Percentiles rank a stretch among this genome's conserved stretches.
These are phyloP conservation scores for Malassezia psittaci DNA, from an alignment of 1,284 basidiomycete genomes.

Conservation along the genomic window DNA sequence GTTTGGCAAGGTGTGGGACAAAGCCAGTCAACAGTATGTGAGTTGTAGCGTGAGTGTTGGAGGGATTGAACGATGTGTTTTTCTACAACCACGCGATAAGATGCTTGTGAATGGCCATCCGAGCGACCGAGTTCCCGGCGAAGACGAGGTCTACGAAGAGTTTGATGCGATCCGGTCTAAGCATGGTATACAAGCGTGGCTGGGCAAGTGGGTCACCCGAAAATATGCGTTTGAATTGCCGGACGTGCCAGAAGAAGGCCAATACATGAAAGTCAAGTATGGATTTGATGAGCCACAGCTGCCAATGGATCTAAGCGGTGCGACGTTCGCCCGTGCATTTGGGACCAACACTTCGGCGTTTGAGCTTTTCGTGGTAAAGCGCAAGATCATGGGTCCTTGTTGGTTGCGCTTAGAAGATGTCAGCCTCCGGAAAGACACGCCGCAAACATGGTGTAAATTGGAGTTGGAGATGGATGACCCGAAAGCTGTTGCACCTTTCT, in stretches of 20 bases:
- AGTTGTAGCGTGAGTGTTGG: constrained; percentile 79
- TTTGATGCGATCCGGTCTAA: constrained; percentile 70
- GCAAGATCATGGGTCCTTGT: constrained; percentile 97
- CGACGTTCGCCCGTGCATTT: constrained; percentile 76
- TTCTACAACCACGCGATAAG: constrained; percentile 61
- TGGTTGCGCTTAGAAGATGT: constrained; percentile 73
- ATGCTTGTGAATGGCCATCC: constrained; percentile 54
- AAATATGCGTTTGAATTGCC: constrained; percentile 87
- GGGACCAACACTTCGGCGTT: constrained; percentile 90
- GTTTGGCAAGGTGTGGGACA: constrained; percentile 45
- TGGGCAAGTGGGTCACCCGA: constrained; percentile 61
- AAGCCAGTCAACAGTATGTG: constrained; percentile 56
- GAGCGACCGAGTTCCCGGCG: constrained; percentile 56
- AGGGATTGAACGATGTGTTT: constrained; percentile 82
- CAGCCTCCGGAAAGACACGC: constrained; percentile 55
- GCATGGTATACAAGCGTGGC: constrained; percentile 64
- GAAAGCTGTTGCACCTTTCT: constrained; percentile 74
- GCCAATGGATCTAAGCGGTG: constrained; percentile 63
- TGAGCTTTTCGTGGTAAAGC: constrained; percentile 85
- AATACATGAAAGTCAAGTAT: constrained; percentile 67
- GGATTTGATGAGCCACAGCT: constrained; percentile 46
- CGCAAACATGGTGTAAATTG: constrained; percentile 55
- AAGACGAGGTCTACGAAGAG: constrained; percentile 67
- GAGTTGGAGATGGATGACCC: constrained; percentile 77
- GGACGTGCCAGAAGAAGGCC: constrained; percentile 68